Conservation (phyloP, 805 yeast species). For the Kazachstania psychrophila region DNA sequence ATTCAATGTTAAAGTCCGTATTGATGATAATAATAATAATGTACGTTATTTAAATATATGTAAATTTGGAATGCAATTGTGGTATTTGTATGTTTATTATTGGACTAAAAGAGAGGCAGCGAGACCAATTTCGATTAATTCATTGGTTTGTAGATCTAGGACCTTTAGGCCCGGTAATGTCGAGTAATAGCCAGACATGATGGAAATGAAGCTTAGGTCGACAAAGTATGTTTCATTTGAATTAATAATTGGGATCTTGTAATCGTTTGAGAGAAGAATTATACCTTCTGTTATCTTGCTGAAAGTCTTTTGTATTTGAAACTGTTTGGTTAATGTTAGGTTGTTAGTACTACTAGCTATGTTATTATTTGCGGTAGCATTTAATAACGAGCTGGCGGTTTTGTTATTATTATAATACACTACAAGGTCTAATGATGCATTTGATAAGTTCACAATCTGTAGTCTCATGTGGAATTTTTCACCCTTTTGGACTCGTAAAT, state of each 20-base stretch:
- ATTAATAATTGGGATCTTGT: slow-evolving; percentile 22
- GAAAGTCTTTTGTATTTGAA: slow-evolving; percentile 17
- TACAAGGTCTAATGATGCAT: slow-evolving; percentile 20
- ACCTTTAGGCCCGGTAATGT: slow-evolving; percentile 26
- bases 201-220: slow-evolving; percentile 23
- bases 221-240: slow-evolving; percentile 24
- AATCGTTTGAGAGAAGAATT: slow-evolving; percentile 27
- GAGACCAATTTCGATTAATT: slow-evolving; percentile 24
- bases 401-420: slow-evolving; percentile 22
- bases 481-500: slow-evolving; percentile 16
- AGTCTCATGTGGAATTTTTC: slow-evolving; percentile 18
- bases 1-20: background rate
- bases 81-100: slow-evolving; percentile 4
- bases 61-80: too few relatives aligned
- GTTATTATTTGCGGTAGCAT: background rate
- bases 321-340: slow-evolving; percentile 18
- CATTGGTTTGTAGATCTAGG: slow-evolving; percentile 24
- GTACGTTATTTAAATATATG: too few relatives aligned
- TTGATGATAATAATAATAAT: too few relatives aligned
- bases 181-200: slow-evolving; percentile 25
- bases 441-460: slow-evolving; percentile 24
- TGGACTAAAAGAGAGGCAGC: slow-evolving; percentile 21
- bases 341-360: background rate
- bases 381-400: background rate
- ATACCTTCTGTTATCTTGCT: slow-evolving; percentile 23